Evolutionary conservation across 345 rosid genomes (phyloP).

Genomic region (Eucalyptus pauciflora): DNA sequence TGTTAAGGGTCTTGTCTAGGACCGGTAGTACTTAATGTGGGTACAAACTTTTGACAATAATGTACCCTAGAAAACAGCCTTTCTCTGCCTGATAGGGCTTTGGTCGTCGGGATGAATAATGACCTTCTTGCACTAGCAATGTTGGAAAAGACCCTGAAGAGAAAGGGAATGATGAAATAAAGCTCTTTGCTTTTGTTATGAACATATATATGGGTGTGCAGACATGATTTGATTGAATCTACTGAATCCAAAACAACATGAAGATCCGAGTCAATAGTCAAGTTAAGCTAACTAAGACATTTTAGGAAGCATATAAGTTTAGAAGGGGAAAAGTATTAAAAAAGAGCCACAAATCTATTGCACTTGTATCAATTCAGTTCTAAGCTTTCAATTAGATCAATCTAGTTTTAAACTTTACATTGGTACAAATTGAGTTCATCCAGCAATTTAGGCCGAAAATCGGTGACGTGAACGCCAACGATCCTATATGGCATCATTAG

Average conservation of each 20-base stretch:
- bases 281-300: background rate
- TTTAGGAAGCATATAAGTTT: background rate
- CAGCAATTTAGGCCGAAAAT: too few species aligned
- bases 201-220: background rate
- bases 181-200: background rate
- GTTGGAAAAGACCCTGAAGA: background rate
- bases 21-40: background rate
- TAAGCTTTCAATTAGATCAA: fast-evolving
- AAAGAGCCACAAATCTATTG: fast-evolving
- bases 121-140: background rate
- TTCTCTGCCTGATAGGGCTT: background rate
- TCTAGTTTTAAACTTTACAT: too few species aligned
- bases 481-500: too few species aligned
- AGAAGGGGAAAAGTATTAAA: too few species aligned
- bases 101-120: background rate
- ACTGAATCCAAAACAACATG: background rate
- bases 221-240: background rate
- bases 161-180: background rate
- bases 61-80: background rate
- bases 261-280: background rate
- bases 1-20: background rate
- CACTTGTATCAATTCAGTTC: fast-evolving
- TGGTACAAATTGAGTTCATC: too few species aligned
- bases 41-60: background rate
- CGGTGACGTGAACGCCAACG: fast-evolving